phyloP scores from a whole-genome alignment of 192 early-diverging fungal species.

The Linnemannia hyalina region DNA sequence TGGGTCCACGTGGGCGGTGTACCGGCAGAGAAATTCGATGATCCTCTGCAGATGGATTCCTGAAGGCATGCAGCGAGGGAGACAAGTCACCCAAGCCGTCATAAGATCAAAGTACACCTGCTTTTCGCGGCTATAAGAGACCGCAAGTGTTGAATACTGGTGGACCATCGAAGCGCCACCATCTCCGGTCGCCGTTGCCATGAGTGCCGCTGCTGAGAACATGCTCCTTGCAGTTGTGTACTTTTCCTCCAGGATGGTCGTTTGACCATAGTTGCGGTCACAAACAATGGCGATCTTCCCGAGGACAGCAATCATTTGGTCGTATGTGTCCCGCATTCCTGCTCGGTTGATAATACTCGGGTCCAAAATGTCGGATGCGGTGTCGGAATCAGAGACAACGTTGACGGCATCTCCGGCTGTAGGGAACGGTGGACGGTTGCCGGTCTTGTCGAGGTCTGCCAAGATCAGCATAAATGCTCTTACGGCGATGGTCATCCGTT shows the following conservation, averaged over 20 bases:
- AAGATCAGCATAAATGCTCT: conserved; percentile 80
- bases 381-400: conserved; percentile 35
- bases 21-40: conserved; percentile 86
- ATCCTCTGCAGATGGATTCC: conserved; percentile 71
- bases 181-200: conserved; percentile 51
- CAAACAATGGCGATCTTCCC: conserved; percentile 71
- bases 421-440: conserved; percentile 63
- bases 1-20: conserved; percentile 89
- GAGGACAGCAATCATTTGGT: conserved; percentile 75
- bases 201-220: conserved; percentile 53
- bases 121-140: conserved; percentile 67
- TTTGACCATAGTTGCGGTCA: conserved; percentile 67
- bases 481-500: conserved; percentile 82
- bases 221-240: conserved; percentile 52
- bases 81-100: conserved; percentile 74
- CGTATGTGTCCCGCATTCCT: conserved; percentile 75
- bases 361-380: conserved; percentile 61
- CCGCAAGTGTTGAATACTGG: conserved; percentile 61
- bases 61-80: conserved; percentile 79
- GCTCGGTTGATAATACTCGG: conserved; percentile 67
- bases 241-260: conserved; percentile 66
- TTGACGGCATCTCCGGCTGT: conserved; percentile 57
- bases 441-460: conserved; percentile 73
- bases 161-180: conserved; percentile 59
- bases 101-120: conserved; percentile 78